Percentiles rank a stretch among this genome's conserved stretches.
phyloP scores from a whole-genome alignment of 2,329 filamentous ascomycete genomes.

The Aotearoamyces nothofagi region DNA sequence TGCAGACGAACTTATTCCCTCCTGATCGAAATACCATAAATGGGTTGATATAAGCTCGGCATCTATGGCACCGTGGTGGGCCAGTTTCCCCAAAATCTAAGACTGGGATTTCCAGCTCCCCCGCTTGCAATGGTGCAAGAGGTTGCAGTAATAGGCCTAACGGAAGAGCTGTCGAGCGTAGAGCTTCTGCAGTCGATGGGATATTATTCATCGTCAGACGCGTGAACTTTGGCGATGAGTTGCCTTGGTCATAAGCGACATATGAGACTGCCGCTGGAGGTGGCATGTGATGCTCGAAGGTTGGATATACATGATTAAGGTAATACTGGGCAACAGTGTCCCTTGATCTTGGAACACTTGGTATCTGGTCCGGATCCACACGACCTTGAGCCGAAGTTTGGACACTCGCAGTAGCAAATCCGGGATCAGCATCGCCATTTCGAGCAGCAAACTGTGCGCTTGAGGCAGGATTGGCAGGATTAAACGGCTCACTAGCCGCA shows the following conservation, averaged over 20 bases:
- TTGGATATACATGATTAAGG: conserved; percentile 78
- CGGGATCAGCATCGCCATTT: conserved; percentile 21
- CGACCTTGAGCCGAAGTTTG: conserved; percentile 52
- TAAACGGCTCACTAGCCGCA: conserved; percentile 36
- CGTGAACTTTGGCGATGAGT: conserved; percentile 87
- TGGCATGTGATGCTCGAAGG: conserved; percentile 85
- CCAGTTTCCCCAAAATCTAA: conserved; percentile 88
- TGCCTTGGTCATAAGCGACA: conserved; percentile 90
- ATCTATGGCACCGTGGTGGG: conserved; percentile 81
- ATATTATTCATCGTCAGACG: conserved; percentile 90
- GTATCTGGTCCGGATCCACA: conserved; percentile 84
- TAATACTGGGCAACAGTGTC: conserved; percentile 75
- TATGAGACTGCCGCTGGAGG: conserved; percentile 81
- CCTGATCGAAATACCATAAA: conserved; percentile 96
- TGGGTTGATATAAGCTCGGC: conserved; percentile 93
- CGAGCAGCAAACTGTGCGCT: conserved; percentile 31
- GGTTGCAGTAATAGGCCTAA: conserved; percentile 83
- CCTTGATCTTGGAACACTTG: conserved; percentile 74
- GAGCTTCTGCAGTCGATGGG: conserved; percentile 64
- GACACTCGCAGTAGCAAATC: conserved; percentile 27
- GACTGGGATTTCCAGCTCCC: conserved; percentile 78
- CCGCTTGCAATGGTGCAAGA: conserved; percentile 65
- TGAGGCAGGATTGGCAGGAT: conserved; percentile 24
- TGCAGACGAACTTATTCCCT: conserved; percentile 94
- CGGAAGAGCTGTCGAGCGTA: conserved; percentile 68